These are phyloP conservation scores for Oryza glumipatula DNA, from an alignment of 176 grass and related monocot genomes.

Conservation along the genomic window DNA sequence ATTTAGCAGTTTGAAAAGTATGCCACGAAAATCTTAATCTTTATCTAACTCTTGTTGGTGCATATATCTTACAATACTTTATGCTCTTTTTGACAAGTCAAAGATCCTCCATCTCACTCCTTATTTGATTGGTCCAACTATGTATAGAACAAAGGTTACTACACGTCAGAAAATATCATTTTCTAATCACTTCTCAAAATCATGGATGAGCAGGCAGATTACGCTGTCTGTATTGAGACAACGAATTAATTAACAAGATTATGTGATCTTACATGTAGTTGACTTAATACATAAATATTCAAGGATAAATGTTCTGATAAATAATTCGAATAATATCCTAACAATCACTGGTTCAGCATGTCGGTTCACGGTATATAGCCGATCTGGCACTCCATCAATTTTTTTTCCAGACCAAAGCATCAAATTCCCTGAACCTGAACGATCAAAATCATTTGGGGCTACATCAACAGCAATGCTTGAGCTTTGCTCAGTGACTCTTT, in stretches of 20 bases:
- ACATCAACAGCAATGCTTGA: background rate
- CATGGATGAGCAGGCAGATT: conserved; percentile 8
- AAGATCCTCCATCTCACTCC: conserved; percentile 9
- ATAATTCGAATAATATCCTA: background rate
- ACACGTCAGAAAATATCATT: background rate
- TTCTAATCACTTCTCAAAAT: background rate
- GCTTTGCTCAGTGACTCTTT: background rate
- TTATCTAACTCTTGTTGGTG: too few relatives aligned
- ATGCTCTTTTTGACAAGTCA: conserved; percentile 1
- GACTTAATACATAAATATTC: background rate
- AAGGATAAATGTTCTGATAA: background rate
- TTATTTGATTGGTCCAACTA: conserved; percentile 21
- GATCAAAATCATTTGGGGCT: background rate
- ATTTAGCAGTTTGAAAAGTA: too few relatives aligned
- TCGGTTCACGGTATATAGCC: background rate
- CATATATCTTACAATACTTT: background rate
- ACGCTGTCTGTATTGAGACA: background rate
- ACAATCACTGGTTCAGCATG: background rate
- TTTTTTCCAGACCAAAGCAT: too few relatives aligned
- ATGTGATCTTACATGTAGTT: conserved; percentile 19
- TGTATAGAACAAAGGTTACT: conserved; percentile 23
- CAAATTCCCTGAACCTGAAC: background rate
- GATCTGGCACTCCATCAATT: background rate
- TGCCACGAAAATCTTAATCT: too few relatives aligned
- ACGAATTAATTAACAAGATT: background rate